Percentiles rank a stretch among this genome's conserved stretches.
Conservation (phyloP, 805 yeast species). For the Myxozyma lipomycoides region DNA sequence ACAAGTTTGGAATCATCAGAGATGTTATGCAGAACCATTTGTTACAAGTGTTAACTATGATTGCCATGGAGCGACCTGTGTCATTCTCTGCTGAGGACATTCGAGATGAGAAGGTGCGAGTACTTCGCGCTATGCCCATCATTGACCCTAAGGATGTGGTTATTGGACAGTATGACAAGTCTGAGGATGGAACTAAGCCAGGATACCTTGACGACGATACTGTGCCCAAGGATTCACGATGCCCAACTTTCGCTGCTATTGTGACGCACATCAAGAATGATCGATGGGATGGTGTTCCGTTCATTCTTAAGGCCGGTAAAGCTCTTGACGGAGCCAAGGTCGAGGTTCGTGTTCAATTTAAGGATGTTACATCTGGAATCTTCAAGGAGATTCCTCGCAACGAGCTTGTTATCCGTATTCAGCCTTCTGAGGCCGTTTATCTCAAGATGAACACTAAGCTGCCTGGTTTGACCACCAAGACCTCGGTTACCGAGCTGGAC, state of each 20-base stretch:
- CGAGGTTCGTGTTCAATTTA: slow-evolving; percentile 90
- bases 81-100: slow-evolving; percentile 89
- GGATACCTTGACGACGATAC: slow-evolving; percentile 90
- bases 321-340: slow-evolving; percentile 90
- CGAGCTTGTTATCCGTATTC: slow-evolving; percentile 89
- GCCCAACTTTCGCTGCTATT: slow-evolving; percentile 89
- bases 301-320: slow-evolving; percentile 94
- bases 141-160: slow-evolving; percentile 63
- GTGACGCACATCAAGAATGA: slow-evolving; percentile 78
- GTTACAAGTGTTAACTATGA: slow-evolving; percentile 82
- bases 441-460: slow-evolving; percentile 88
- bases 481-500: slow-evolving; percentile 85
- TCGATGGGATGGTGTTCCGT: slow-evolving; percentile 98
- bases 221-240: slow-evolving; percentile 73
- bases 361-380: slow-evolving; percentile 77
- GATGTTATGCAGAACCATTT: slow-evolving; percentile 98
- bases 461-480: slow-evolving; percentile 82
- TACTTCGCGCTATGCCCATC: slow-evolving; percentile 73
- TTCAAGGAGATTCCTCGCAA: slow-evolving; percentile 79
- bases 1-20: slow-evolving; percentile 88
- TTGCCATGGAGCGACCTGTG: slow-evolving; percentile 94
- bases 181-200: slow-evolving; percentile 86
- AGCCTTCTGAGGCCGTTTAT: slow-evolving; percentile 92
- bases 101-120: slow-evolving; percentile 94
- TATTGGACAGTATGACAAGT: slow-evolving; percentile 81